A percentile compares a stretch with the other conserved stretches of the same genome.
phyloP scores from a whole-genome alignment of 306 rosid species.

The Begonia fuchsioides region DNA sequence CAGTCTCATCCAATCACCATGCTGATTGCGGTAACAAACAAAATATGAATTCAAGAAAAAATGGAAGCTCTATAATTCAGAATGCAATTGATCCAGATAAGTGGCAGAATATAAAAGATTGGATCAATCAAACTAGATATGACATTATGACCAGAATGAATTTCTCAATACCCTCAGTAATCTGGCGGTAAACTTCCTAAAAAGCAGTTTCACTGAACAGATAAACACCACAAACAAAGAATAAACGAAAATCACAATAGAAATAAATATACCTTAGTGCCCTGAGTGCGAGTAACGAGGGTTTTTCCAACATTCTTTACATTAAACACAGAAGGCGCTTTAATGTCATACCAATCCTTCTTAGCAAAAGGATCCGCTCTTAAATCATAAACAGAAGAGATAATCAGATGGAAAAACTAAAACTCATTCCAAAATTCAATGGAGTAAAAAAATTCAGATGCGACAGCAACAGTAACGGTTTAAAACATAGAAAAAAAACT shows the following conservation, averaged over 20 bases:
- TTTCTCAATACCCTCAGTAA: too few species aligned
- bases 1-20: too few species aligned
- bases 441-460: background rate
- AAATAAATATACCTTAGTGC: conserved; percentile 53
- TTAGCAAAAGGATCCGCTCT: conserved; percentile 88
- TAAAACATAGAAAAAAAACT: background rate
- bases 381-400: background rate
- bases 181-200: background rate
- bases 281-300: conserved; percentile 87
- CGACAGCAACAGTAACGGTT: background rate
- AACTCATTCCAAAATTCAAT: background rate
- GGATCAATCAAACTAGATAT: too few species aligned
- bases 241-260: background rate
- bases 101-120: too few species aligned
- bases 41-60: too few species aligned
- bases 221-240: background rate
- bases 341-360: conserved; percentile 96
- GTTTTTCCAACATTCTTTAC: conserved; percentile 73
- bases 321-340: conserved; percentile 71
- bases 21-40: too few species aligned
- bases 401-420: background rate
- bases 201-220: background rate
- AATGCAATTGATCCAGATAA: too few species aligned
- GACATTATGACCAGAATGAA: too few species aligned
- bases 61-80: too few species aligned